Evolutionary conservation across 441 rosid genomes (phyloP).

Genomic region (Kokia cookei): DNA sequence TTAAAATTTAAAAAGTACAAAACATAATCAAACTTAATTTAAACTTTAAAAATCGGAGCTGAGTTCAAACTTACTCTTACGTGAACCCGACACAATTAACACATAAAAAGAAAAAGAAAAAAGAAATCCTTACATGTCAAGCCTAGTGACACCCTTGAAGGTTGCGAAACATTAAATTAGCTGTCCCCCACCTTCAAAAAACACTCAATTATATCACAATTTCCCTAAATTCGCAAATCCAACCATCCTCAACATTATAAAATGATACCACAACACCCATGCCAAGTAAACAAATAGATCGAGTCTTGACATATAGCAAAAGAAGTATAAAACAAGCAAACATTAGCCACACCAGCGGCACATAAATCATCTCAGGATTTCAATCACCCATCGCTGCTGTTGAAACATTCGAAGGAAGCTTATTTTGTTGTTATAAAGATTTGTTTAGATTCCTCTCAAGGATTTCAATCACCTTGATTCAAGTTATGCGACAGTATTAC

Average conservation of each 20-base stretch:
- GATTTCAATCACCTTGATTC: not conserved
- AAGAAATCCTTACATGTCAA: not conserved
- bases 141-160: not conserved
- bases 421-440: not conserved
- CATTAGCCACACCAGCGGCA: not conserved
- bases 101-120: no score
- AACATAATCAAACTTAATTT: no score
- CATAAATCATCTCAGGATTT: not conserved
- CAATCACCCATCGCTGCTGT: slow-evolving; percentile 69
- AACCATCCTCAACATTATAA: not conserved
- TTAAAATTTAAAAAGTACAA: no score
- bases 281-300: not conserved
- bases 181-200: not conserved
- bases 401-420: slow-evolving; percentile 9
- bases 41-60: no score
- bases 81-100: not conserved
- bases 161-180: not conserved
- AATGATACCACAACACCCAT: not conserved
- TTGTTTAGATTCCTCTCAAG: not conserved
- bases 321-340: not conserved
- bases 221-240: not conserved
- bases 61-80: not conserved
- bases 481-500: not conserved
- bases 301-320: not conserved
- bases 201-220: not conserved